Base-by-base conservation (phyloP, 1,139 yeast genomes). In the Cylindricascospora bacillispora region DNA sequence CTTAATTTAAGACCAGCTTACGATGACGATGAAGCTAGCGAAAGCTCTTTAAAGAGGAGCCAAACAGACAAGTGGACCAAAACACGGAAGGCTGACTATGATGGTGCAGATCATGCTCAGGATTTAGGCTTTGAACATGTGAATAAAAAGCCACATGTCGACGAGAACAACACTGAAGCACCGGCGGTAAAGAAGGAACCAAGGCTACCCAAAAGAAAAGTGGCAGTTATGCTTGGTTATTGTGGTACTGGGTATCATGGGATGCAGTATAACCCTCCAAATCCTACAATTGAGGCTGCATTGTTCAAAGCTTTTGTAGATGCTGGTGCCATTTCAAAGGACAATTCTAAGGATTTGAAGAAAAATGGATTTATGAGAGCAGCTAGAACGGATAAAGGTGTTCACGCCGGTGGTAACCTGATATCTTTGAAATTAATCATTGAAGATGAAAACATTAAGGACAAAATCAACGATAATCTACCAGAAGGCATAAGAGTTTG, bases 211-310 rank as follows among this genome's bases (percentile, higher is more conserved):
- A 60, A 60, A 46, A 56, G 57, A 29, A 89, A 89, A 55, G 95
- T 85, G 14, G 97, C 95, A 0, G 78, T 82, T 41, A 67, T 85
- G 75, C 66, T 89, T 44, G 98, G 99, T 2, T 89, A 89, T 59
- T 89, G 97, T 56, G 99, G 99, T 28, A 78, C 97, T 0, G 98
- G 98, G 0, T 89, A 86, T 56, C 93, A 83, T 55, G 98, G 98
- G 4, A 82, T 89, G 93, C 98, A 89, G 56, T 63, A 81, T 42
- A 85, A 85, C 47, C 93, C 94, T 2, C 93, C 85, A 13, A 73
- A 74, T 30, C 74, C 73, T 47, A 89, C 98, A 9, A 86, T 89
- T 44, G 98, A 89, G 54, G 89, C 86, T 6, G 97, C 81, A 31
- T 48, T 89, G n/a, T 89, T 83, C 54, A 65, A 68, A 25, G 95